A percentile compares a stretch with the other conserved stretches of the same genome.
Conservation (phyloP, 768 basidiomycete genomes). For the Trametes gibbosa region DNA sequence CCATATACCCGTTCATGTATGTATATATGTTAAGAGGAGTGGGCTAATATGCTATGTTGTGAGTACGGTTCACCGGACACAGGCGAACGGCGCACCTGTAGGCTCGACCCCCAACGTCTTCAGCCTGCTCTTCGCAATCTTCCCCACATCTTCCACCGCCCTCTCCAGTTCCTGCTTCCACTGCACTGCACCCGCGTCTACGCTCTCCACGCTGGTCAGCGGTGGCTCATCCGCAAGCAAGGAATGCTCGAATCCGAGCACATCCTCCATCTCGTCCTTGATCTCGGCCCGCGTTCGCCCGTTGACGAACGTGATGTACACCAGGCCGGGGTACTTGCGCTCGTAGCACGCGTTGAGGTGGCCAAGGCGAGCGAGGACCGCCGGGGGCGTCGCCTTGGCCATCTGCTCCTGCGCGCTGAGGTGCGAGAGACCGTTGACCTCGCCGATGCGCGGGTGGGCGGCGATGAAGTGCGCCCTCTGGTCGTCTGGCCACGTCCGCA, state of each 20-base stretch:
- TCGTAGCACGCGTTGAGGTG: constrained; percentile 83
- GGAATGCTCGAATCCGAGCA: constrained; percentile 51
- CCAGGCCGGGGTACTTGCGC: constrained; percentile 63
- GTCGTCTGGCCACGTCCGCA: constrained; percentile 50
- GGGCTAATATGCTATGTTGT: background rate
- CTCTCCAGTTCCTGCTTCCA: constrained; percentile 72
- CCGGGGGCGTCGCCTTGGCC: constrained; percentile 59
- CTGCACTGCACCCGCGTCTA: constrained; percentile 39
- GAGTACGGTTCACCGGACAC: background rate
- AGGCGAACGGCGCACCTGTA: background rate
- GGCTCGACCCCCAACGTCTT: constrained; percentile 38
- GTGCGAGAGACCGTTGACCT: constrained; percentile 67
- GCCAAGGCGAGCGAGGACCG: constrained; percentile 67
- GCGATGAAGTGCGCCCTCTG: constrained; percentile 65
- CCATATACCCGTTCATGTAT: background rate
- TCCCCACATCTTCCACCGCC: constrained; percentile 70
- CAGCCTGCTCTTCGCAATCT: constrained; percentile 73
- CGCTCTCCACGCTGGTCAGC: constrained; percentile 34
- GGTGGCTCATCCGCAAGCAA: constrained; percentile 42
- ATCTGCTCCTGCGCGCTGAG: constrained; percentile 83
- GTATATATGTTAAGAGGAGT: background rate
- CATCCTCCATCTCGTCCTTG: constrained; percentile 76
- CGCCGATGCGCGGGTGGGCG: constrained; percentile 90
- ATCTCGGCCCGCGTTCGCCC: constrained; percentile 71
- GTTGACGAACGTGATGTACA: constrained; percentile 93